Evolutionary conservation across 2,329 filamentous ascomycete genomes (phyloP).

Genomic region (Aspergillus glaucus): DNA sequence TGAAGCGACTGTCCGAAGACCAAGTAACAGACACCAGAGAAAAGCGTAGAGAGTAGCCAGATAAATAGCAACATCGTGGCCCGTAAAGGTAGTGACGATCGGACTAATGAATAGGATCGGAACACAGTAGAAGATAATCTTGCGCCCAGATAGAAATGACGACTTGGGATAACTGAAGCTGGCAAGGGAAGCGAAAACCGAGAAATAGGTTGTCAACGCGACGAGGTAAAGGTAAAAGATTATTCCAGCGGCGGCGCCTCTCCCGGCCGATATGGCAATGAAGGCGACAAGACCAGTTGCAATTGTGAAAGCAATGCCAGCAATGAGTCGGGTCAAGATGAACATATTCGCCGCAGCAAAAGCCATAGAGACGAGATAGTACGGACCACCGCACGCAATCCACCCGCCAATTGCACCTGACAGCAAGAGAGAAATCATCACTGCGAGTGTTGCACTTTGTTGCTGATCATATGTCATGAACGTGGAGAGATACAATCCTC

Average conservation of each 20-base stretch:
- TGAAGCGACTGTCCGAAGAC: constrained; percentile 49
- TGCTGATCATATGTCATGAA: constrained; percentile 48
- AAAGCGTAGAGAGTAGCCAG: constrained; percentile 50
- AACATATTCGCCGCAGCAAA: constrained; percentile 53
- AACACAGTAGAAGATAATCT: constrained; percentile 50
- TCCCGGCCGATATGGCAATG: constrained; percentile 43
- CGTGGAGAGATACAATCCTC: constrained; percentile 56
- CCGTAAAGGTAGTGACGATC: constrained; percentile 48
- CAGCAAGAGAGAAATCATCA: constrained; percentile 54
- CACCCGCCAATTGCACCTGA: constrained; percentile 58
- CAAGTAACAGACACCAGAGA: constrained; percentile 45
- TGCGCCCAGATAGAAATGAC: constrained; percentile 53
- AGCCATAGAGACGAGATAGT: constrained; percentile 54
- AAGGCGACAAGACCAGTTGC: constrained; percentile 51
- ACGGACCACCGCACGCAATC: constrained; percentile 58
- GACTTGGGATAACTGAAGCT: constrained; percentile 51
- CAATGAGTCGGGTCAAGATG: constrained; percentile 47
- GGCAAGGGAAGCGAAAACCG: constrained; percentile 49
- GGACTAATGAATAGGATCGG: constrained; percentile 54
- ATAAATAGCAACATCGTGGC: constrained; percentile 52
- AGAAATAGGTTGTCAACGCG: constrained; percentile 53
- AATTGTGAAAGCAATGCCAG: constrained; percentile 46
- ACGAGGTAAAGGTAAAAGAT: constrained; percentile 57
- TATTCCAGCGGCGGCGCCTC: constrained; percentile 43
- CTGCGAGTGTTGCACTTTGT: constrained; percentile 50